Percentiles rank a stretch among this genome's conserved stretches.
phyloP scores from a whole-genome alignment of 352 stramenopile genomes.

The Phytopythium ostracodes region DNA sequence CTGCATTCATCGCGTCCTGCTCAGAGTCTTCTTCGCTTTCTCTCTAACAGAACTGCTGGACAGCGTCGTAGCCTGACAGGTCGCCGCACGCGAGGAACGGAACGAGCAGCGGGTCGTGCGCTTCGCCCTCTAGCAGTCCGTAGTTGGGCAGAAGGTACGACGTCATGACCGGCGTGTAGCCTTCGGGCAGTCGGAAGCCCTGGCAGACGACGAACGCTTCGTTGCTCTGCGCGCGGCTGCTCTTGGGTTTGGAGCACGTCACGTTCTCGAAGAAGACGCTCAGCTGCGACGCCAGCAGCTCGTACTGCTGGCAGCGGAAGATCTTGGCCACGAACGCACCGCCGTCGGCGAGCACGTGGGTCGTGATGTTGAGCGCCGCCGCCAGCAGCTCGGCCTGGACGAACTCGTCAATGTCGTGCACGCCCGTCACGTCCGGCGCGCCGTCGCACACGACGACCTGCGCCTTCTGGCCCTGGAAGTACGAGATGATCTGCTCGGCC shows the following conservation, averaged over 20 bases:
- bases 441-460: conserved; percentile 99
- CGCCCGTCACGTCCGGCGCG: conserved; percentile 98
- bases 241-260: conserved; percentile 96
- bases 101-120: conserved; percentile 68
- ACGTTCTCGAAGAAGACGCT: conserved; percentile 95
- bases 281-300: conserved; percentile 95
- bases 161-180: conserved; percentile 86
- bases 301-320: conserved; percentile 96
- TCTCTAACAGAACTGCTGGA: conserved; percentile 45
- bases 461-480: conserved; percentile 92
- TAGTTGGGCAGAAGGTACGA: conserved; percentile 71
- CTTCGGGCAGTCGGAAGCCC: conserved; percentile 82
- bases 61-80: conserved; percentile 88
- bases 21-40: too few relatives aligned
- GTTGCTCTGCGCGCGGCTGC: conserved; percentile 94
- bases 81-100: conserved; percentile 93
- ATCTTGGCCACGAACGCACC: conserved; percentile 99
- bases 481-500: conserved; percentile 93
- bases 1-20: neutral
- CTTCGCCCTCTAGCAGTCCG: conserved; percentile 36
- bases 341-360: conserved; percentile 89
- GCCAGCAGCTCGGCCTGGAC: conserved; percentile 96
- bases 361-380: conserved; percentile 97
- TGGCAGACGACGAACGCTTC: conserved; percentile 97
- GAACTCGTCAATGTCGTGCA: conserved; percentile 99